Evolutionary conservation across 1,284 basidiomycete genomes (phyloP).

Genomic region (Irpex lacteus): DNA sequence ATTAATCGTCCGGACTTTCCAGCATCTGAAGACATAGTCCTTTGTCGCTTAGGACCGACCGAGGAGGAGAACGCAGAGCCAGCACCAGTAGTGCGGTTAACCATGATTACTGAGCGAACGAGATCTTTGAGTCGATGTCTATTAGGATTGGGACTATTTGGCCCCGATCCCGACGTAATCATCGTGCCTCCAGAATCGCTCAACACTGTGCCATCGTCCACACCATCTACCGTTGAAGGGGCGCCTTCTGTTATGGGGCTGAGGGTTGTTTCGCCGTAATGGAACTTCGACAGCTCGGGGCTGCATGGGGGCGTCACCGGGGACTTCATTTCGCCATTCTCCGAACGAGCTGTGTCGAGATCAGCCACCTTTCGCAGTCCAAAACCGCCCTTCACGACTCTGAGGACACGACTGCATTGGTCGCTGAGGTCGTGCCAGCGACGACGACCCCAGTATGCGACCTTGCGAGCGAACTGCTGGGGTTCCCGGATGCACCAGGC

Average conservation of each 20-base stretch:
- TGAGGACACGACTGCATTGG: conserved; percentile 18
- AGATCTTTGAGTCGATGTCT: conserved; percentile 38
- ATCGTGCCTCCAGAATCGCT: conserved; percentile 17
- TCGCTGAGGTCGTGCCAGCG: conserved; percentile 21
- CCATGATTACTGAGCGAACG: conserved; percentile 48
- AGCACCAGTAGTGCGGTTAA: conserved; percentile 33
- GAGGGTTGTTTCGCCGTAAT: conserved; percentile 13
- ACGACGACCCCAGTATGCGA: conserved; percentile 19
- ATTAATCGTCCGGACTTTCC: conserved; percentile 14
- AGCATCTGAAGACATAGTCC: conserved; percentile 44
- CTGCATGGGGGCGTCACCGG: conserved; percentile 17
- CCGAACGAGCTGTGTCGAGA: conserved; percentile 2
- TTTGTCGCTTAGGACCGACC: conserved; percentile 32
- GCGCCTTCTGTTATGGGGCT: conserved; percentile 12
- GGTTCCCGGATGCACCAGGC: conserved; percentile 29
- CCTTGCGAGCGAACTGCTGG: conserved; percentile 21
- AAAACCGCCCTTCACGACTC: conserved; percentile 1
- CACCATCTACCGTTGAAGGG: conserved; percentile 21
- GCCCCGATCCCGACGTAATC: conserved; percentile 11
- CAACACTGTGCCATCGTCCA: conserved; percentile 19
- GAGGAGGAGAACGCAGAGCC: conserved; percentile 21
- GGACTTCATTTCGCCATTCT: conserved; percentile 14
- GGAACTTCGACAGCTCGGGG: conserved; percentile 19
- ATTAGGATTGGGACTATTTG: conserved; percentile 16
- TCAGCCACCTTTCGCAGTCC: not conserved